A percentile compares a stretch with the other conserved stretches of the same genome.
Conservation (phyloP, 148 eudicot species). For the Beta vulgaris region DNA sequence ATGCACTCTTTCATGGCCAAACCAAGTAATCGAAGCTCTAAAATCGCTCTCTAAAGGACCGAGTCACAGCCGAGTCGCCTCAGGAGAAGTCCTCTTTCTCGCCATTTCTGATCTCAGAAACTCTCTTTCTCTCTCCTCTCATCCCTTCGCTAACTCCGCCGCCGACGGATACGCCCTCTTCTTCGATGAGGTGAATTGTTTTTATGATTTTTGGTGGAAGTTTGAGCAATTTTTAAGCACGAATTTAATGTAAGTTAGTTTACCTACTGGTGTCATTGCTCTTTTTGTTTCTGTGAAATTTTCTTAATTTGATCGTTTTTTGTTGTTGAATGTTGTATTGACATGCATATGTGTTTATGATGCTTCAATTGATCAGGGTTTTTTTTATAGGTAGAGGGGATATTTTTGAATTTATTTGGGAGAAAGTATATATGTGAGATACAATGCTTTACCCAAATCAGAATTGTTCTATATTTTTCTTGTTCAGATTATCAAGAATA, state of each 20-base stretch:
- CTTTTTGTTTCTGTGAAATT: too few relatives aligned
- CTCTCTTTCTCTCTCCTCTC: conserved; percentile 47
- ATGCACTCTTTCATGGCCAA: conserved; percentile 80
- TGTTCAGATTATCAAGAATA: too few relatives aligned
- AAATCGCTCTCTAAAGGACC: conserved; percentile 68
- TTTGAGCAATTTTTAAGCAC: background rate
- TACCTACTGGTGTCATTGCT: background rate
- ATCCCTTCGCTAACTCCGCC: conserved; percentile 36
- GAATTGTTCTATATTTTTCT: too few relatives aligned
- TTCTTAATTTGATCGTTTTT: too few relatives aligned
- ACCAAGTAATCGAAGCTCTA: conserved; percentile 56
- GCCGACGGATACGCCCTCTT: conserved; percentile 65
- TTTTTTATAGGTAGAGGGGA: background rate
- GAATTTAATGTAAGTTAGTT: background rate
- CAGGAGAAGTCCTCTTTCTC: conserved; percentile 68
- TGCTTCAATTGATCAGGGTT: background rate
- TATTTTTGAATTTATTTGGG: too few relatives aligned
- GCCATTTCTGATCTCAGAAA: conserved; percentile 69
- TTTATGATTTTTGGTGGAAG: background rate
- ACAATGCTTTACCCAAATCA: background rate
- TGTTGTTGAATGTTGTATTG: background rate
- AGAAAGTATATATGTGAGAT: background rate
- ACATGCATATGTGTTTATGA: background rate
- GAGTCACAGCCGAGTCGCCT: conserved; percentile 62
- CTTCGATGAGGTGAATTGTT: conserved; percentile 62